A percentile compares a stretch with the other conserved stretches of the same genome.
phyloP scores from a whole-genome alignment of 805 yeast species.

The Candida golubevii region DNA sequence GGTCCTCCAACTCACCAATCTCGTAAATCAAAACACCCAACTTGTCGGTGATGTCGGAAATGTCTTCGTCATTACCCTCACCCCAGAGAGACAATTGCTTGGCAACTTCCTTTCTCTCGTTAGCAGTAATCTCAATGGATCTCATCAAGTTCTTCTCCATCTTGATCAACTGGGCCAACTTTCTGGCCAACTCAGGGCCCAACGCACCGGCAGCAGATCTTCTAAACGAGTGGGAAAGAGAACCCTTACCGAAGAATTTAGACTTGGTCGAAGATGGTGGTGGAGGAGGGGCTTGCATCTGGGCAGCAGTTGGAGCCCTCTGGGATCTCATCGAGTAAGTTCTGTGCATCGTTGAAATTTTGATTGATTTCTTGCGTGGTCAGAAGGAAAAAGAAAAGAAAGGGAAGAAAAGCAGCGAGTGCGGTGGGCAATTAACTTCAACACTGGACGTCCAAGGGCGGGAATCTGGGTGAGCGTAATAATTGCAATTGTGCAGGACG shows the following conservation, averaged over 20 bases:
- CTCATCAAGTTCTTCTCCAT: conserved; percentile 95
- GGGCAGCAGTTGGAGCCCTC: conserved; percentile 97
- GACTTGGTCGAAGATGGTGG: conserved; percentile 89
- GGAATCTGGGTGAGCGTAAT: conserved; percentile 4
- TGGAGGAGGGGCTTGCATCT: conserved; percentile 90
- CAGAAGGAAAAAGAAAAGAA: background rate
- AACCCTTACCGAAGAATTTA: conserved; percentile 85
- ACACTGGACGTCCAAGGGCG: conserved; percentile 3
- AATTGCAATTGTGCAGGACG: conserved; percentile 2
- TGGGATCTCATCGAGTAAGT: conserved; percentile 93
- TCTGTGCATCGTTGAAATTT: conserved; percentile 72
- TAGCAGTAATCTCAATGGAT: conserved; percentile 85
- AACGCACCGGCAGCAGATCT: conserved; percentile 79
- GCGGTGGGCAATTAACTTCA: background rate
- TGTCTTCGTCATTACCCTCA: conserved; percentile 95
- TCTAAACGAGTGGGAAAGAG: conserved; percentile 56
- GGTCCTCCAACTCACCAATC: conserved; percentile 97
- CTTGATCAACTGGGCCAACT: conserved; percentile 86
- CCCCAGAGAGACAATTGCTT: conserved; percentile 98
- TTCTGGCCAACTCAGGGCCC: conserved; percentile 93
- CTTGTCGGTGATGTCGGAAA: conserved; percentile 94
- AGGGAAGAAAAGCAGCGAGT: background rate
- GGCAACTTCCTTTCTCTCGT: conserved; percentile 93
- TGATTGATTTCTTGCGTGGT: too few relatives aligned
- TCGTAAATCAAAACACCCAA: conserved; percentile 93